Evolutionary conservation across 768 basidiomycete species (phyloP), one percentile per base, ranked within the genome.

Genomic region (Leccinum obscurum): DNA sequence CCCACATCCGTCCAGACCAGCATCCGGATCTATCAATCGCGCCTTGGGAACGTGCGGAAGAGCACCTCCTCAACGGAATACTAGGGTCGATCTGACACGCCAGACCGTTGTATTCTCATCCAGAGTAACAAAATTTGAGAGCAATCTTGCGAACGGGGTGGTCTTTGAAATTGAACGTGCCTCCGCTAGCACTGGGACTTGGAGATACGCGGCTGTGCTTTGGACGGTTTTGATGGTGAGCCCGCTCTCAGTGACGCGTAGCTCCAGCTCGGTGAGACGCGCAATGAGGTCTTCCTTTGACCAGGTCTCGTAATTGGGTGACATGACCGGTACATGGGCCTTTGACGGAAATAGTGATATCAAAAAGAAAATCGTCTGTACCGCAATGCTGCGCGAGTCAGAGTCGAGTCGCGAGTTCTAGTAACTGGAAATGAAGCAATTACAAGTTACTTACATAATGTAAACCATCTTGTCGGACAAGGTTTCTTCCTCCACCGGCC

Each of bases 61-160:
- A 99, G 74, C 5, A 92, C 89, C 15, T 84, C 88, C 73, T 99
- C 97, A 10, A 99, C 97, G 2, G 89, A 24, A 24, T 24, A 24
- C 24, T 89, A 7, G 81, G 80, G 30, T 78, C 81, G 39, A 77
- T 70, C 72, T 98, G 97, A 69, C 85, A 86, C 1, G 95, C 93
- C 48, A 99, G 82, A 13, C 96, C 97, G 58, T 88, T 87, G 71
- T 96, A 98, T 28, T 92, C 89, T 85, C 88, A 90, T 14, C 96
- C 96, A 49, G 92, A 85, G 69, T 98, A 99, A 70, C 86, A 89
- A 71, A 98, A 93, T 68, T 92, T 90, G 56, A 99, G 79, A 1
- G 96, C 96, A 62, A 99, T 93, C 76, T 98, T 98, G 55, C 92
- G 89, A 39, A 81, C 81, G 6, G 92, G 84, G 69, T 93, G 82